phyloP scores from a whole-genome alignment of 495 filamentous ascomycete genomes.

The Aspergillus ostianus region DNA sequence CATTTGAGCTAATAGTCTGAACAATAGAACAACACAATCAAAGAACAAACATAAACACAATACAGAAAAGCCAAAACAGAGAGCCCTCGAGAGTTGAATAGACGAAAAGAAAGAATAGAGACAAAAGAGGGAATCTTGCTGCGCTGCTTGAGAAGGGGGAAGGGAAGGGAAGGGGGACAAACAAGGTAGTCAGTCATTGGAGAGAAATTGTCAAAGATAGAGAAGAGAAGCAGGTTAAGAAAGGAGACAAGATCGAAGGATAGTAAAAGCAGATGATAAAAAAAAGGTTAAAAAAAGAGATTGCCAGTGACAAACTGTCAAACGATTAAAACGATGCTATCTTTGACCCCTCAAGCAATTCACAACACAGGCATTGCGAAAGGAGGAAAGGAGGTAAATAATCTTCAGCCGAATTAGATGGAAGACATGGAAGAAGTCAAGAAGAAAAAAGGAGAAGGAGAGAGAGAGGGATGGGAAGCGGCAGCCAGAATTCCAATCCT shows the following conservation, averaged over 20 bases:
- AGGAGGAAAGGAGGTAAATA: constrained; percentile 17
- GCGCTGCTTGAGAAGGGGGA: constrained; percentile 43
- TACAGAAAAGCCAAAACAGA: constrained; percentile 27
- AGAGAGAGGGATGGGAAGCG: constrained; percentile 11
- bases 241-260: constrained; percentile 25
- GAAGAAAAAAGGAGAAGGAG: constrained; percentile 9
- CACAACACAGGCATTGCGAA: constrained; percentile 19
- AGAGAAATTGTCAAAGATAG: constrained; percentile 5
- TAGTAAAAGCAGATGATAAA: constrained; percentile 25
- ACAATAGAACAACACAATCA: background rate
- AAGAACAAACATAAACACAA: constrained; percentile 32
- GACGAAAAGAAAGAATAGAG: constrained; percentile 32
- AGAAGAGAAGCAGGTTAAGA: constrained; percentile 27
- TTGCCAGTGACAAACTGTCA: constrained; percentile 32
- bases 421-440: constrained; percentile 23
- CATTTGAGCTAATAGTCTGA: background rate
- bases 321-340: constrained; percentile 42
- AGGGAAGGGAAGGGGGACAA: constrained; percentile 25
- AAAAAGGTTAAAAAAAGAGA: constrained; percentile 24
- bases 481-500: constrained; percentile 18
- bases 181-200: background rate
- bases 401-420: constrained; percentile 23
- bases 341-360: constrained; percentile 33
- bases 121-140: constrained; percentile 45
- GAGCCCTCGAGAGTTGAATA: constrained; percentile 21